phyloP scores from a whole-genome alignment of 805 yeast genomes.

The Schwanniomyces polymorphus region DNA sequence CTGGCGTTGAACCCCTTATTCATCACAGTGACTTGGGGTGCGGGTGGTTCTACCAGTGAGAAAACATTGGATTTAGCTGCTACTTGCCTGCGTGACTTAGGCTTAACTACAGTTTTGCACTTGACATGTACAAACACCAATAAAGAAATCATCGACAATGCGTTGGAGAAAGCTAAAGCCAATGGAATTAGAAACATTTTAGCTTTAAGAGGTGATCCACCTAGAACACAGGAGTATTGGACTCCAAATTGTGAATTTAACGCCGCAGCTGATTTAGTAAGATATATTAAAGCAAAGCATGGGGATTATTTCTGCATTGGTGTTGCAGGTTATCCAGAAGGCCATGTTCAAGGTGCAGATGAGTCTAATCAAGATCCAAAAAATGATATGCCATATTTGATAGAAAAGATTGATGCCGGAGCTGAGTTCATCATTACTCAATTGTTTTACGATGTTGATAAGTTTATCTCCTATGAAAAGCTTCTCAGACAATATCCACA shows the following conservation, averaged over 20 bases:
- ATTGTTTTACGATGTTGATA: conserved; percentile 82
- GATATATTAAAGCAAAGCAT: conserved; percentile 66
- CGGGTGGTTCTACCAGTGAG: conserved; percentile 91
- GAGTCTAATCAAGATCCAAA: conserved; percentile 60
- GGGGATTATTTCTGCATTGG: conserved; percentile 90
- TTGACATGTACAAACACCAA: conserved; percentile 95
- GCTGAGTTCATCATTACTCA: conserved; percentile 94
- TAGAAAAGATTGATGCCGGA: conserved; percentile 88
- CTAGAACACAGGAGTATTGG: conserved; percentile 71
- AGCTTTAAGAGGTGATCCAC: conserved; percentile 96
- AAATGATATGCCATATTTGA: conserved; percentile 74
- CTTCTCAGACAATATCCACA: conserved; percentile 42
- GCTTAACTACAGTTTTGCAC: conserved; percentile 90
- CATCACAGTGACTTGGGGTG: conserved; percentile 97
- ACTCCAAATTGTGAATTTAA: conserved; percentile 57
- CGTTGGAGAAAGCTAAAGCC: conserved; percentile 66
- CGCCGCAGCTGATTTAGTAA: conserved; percentile 84
- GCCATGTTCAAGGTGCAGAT: conserved; percentile 88
- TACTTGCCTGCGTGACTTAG: conserved; percentile 70
- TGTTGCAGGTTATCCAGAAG: conserved; percentile 98
- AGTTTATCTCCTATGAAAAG: conserved; percentile 66
- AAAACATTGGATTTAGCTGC: conserved; percentile 84
- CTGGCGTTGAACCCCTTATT: conserved; percentile 84
- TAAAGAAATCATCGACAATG: conserved; percentile 71
- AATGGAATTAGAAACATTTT: conserved; percentile 86